Conservation (phyloP, 768 basidiomycete genomes). For the Cantharellus anzutake region DNA sequence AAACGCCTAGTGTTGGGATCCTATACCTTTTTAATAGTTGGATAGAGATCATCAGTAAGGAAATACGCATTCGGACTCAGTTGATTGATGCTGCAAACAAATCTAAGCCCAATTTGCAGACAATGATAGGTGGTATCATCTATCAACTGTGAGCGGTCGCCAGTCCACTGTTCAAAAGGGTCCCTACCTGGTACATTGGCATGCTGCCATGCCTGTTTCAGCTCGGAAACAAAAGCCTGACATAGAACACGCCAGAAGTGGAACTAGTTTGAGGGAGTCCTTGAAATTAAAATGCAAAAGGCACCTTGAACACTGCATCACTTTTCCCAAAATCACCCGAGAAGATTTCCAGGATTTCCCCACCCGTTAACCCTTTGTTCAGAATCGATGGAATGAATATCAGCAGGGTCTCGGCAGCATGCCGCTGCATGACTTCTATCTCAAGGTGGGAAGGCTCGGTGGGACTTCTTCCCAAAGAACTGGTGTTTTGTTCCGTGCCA, state of each 20-base stretch:
- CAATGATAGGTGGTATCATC: too few relatives aligned
- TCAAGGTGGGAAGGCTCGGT: too few relatives aligned
- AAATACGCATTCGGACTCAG: conserved; percentile 58
- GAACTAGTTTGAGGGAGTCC: background rate
- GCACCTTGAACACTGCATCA: conserved; percentile 37
- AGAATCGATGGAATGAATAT: conserved; percentile 30
- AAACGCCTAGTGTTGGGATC: conserved; percentile 5
- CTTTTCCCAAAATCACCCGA: conserved; percentile 40
- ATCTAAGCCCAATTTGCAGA: conserved; percentile 38
- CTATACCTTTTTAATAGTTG: conserved; percentile 28
- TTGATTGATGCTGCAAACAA: conserved; percentile 38
- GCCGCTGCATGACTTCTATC: conserved; percentile 10
- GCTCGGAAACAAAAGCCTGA: conserved; percentile 31
- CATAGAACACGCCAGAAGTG: background rate
- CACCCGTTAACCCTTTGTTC: conserved; percentile 40
- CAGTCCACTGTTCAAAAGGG: background rate
- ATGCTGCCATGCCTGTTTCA: conserved; percentile 30
- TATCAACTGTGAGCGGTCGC: background rate
- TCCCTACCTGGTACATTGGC: conserved; percentile 26
- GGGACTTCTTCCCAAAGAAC: too few relatives aligned
- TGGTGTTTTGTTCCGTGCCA: too few relatives aligned
- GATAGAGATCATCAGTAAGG: conserved; percentile 40
- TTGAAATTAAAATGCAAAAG: background rate
- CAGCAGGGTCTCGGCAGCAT: conserved; percentile 34
- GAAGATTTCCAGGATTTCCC: conserved; percentile 55